Conservation (phyloP, 768 basidiomycete species). For the Coprinopsis strossmayeri region DNA sequence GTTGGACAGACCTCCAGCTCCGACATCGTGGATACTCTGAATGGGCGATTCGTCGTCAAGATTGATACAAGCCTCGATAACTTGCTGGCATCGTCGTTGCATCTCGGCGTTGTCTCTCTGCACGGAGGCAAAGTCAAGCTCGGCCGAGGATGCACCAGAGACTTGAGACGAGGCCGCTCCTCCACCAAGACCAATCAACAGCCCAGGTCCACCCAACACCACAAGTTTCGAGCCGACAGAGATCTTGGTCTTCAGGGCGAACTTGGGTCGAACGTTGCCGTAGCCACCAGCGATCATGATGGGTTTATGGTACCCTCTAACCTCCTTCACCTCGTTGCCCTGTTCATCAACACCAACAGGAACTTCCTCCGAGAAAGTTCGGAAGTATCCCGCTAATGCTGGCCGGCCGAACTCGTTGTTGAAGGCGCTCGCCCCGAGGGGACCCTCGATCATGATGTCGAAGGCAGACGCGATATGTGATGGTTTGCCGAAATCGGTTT, state of each 20-base stretch:
- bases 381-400: slow-evolving; percentile 88
- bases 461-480: slow-evolving; percentile 86
- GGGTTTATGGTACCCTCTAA: slow-evolving; percentile 98
- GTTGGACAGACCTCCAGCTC: slow-evolving; percentile 94
- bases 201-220: slow-evolving; percentile 91
- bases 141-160: slow-evolving; percentile 84
- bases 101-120: slow-evolving; percentile 98
- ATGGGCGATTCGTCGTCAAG: slow-evolving; percentile 63
- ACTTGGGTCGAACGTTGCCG: slow-evolving; percentile 84
- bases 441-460: slow-evolving; percentile 97
- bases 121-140: slow-evolving; percentile 95
- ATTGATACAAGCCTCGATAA: slow-evolving; percentile 86
- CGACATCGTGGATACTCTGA: slow-evolving; percentile 96
- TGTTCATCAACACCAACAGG: slow-evolving; percentile 45
- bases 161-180: slow-evolving; percentile 95
- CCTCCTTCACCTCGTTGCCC: slow-evolving; percentile 42
- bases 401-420: slow-evolving; percentile 99
- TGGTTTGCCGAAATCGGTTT: slow-evolving; percentile 88
- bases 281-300: slow-evolving; percentile 99
- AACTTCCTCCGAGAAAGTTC: slow-evolving; percentile 83
- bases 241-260: slow-evolving; percentile 75
- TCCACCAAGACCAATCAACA: slow-evolving; percentile 95
- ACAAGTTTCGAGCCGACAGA: slow-evolving; percentile 79
- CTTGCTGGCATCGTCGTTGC: slow-evolving; percentile 95
- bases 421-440: slow-evolving; percentile 91